Percentiles rank a stretch among this genome's conserved stretches.
Conservation (phyloP, 805 yeast genomes). For the Ogataea paraovalis region DNA sequence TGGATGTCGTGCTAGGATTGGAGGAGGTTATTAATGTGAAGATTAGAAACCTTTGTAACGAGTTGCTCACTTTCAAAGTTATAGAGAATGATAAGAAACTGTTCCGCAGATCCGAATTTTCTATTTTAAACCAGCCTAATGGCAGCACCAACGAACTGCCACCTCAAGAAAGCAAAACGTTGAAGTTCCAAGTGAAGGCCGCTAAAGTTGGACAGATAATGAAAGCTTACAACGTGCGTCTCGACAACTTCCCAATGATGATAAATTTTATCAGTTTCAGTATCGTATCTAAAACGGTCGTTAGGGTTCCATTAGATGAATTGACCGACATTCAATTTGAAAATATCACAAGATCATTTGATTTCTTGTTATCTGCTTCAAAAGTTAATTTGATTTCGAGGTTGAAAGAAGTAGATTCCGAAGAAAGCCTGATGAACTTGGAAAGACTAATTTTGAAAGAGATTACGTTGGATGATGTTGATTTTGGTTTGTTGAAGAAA, state of each 20-base stretch:
- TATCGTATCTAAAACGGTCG: constrained; percentile 21
- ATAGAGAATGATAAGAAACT: constrained; percentile 28
- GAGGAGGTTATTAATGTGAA: constrained; percentile 27
- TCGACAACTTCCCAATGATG: constrained; percentile 9
- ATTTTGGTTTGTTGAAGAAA: constrained; percentile 10
- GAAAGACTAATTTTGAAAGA: constrained; percentile 16
- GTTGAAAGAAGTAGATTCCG: constrained; percentile 7
- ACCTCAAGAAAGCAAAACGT: constrained; percentile 9
- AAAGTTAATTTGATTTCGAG: constrained; percentile 6
- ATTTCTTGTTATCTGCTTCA: constrained; percentile 15
- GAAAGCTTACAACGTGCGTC: constrained; percentile 13
- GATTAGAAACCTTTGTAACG: constrained; percentile 35
- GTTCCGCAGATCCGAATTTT: constrained; percentile 16
- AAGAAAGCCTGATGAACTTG: constrained; percentile 7
- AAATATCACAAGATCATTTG: constrained; percentile 20
- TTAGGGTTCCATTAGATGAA: constrained; percentile 37
- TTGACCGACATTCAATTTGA: constrained; percentile 20
- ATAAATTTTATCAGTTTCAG: constrained; percentile 19
- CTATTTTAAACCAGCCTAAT: constrained; percentile 11
- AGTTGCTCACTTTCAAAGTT: constrained; percentile 36
- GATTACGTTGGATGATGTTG: constrained; percentile 12
- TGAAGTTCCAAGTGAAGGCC: constrained; percentile 4
- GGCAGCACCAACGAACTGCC: background rate
- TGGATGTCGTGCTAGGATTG: constrained; percentile 35
- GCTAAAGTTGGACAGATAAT: constrained; percentile 11